Evolutionary conservation across 23 red algal genomes (phyloP).

Genomic region (Gracilaria domingensis): DNA sequence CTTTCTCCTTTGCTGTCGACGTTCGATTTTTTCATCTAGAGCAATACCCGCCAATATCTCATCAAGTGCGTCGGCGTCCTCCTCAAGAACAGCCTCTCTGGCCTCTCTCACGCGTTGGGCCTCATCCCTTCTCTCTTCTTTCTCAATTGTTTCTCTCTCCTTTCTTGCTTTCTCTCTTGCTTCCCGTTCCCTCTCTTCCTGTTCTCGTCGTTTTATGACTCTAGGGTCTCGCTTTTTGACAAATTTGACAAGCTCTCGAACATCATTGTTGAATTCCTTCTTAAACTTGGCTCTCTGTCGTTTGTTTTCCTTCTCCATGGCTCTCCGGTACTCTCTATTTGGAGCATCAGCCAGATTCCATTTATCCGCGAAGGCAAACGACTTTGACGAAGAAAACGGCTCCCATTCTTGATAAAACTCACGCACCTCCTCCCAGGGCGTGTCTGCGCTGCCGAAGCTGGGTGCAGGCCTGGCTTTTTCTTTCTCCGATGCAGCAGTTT

Average conservation of each 20-base stretch:
- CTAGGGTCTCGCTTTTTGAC: conserved; percentile 92
- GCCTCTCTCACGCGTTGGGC: conserved; percentile 49
- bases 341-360: conserved; percentile 92
- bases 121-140: conserved; percentile 41
- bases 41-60: conserved; percentile 77
- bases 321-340: conserved; percentile 82
- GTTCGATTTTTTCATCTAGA: conserved; percentile 66
- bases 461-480: conserved; percentile 10
- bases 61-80: conserved; percentile 85
- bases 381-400: conserved; percentile 74
- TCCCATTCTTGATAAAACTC: conserved; percentile 90
- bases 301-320: conserved; percentile 97
- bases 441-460: conserved; percentile 71
- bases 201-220: conserved; percentile 48
- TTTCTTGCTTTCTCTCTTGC: conserved; percentile 47
- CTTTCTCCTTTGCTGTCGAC: conserved; percentile 9
- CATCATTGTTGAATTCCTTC: conserved; percentile 82
- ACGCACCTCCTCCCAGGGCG: conserved; percentile 75
- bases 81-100: conserved; percentile 71
- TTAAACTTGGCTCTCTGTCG: conserved; percentile 66
- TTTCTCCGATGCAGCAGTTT: conserved; percentile 50
- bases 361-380: conserved; percentile 93
- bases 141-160: conserved; percentile 16
- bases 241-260: conserved; percentile 90
- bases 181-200: conserved; percentile 71